Evolutionary conservation across 768 basidiomycete genomes (phyloP).

Genomic region (Tephrocybe rancida): DNA sequence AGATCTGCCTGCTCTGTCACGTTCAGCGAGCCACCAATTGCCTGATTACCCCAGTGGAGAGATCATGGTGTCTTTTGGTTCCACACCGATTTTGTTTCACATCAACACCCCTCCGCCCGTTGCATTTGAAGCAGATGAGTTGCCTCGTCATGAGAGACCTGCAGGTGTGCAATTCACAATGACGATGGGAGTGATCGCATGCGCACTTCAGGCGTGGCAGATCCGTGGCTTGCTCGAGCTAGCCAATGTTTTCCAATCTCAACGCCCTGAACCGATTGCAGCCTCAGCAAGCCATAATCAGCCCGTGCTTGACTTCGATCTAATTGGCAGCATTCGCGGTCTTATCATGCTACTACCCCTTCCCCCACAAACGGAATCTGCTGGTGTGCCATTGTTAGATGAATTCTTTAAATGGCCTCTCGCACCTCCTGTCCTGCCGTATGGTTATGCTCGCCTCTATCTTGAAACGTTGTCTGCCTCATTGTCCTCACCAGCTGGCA

Average conservation of each 20-base stretch:
- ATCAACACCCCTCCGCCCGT: constrained; percentile 48
- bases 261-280: constrained; percentile 9
- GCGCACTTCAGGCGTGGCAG: constrained; percentile 59
- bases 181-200: constrained; percentile 53
- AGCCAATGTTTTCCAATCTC: constrained; percentile 31
- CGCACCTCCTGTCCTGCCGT: constrained; percentile 50
- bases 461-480: constrained; percentile 41
- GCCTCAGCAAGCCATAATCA: not conserved
- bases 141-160: constrained; percentile 3
- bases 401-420: constrained; percentile 62
- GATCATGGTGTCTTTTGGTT: constrained; percentile 60
- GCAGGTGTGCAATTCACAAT: constrained; percentile 44
- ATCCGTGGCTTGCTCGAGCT: constrained; percentile 50
- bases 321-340: constrained; percentile 28
- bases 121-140: constrained; percentile 5
- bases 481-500: constrained; percentile 22
- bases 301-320: not conserved
- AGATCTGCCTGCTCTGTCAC: constrained; percentile 2
- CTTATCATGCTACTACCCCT: constrained; percentile 53
- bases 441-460: constrained; percentile 56
- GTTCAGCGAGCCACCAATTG: not conserved
- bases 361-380: constrained; percentile 24
- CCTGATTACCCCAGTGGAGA: constrained; percentile 35
- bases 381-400: constrained; percentile 12
- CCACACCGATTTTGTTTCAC: constrained; percentile 59